Conservation (phyloP, 208 protist genomes). For the Crithidia sp. region DNA sequence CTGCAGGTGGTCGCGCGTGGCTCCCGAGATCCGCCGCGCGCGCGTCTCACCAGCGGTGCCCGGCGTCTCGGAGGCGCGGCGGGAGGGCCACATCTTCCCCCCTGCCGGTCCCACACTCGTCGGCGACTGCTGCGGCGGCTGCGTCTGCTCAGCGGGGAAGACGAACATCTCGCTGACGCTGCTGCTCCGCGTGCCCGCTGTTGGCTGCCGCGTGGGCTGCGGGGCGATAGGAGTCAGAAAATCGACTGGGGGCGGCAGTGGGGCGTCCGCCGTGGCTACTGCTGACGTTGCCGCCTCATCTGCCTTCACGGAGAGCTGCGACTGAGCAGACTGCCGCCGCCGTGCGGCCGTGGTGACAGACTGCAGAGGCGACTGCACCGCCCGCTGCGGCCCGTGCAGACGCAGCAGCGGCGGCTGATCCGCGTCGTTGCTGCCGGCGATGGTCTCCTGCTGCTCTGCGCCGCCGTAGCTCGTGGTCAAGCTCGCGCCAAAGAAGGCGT, state of each 20-base stretch:
- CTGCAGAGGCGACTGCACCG: constrained; percentile 10
- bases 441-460: too few species aligned
- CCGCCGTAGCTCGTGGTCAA: background rate
- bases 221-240: background rate
- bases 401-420: background rate
- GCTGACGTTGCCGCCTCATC: background rate
- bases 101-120: background rate
- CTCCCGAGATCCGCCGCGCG: too few species aligned
- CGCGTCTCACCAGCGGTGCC: too few species aligned
- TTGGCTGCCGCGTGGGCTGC: background rate
- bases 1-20: background rate
- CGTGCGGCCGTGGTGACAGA: background rate
- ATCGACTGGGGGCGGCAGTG: too few species aligned
- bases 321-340: background rate
- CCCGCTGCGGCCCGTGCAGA: background rate
- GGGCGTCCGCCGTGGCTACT: too few species aligned
- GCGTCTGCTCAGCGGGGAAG: background rate
- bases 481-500: background rate
- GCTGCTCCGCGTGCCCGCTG: background rate
- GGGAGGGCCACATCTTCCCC: too few species aligned
- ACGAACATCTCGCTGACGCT: constrained; percentile 4
- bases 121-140: background rate
- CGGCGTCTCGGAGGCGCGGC: too few species aligned
- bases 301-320: background rate
- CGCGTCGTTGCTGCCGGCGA: background rate